Evolutionary conservation across 805 yeast species (phyloP).

Genomic region (Cyberlindnera maclurae): DNA sequence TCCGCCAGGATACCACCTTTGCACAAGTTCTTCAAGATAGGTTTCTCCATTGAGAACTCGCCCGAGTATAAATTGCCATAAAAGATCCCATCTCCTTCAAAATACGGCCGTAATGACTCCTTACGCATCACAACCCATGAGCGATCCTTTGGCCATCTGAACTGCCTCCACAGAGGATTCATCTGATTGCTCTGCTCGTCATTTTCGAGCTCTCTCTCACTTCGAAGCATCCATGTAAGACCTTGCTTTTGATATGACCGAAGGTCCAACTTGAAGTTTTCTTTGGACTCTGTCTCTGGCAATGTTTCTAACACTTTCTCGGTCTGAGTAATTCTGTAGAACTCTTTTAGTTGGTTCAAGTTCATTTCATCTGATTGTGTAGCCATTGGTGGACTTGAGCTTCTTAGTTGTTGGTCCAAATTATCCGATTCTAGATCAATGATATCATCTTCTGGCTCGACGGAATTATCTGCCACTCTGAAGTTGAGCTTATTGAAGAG

Average conservation of each 20-base stretch:
- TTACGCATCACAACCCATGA: conserved; percentile 30
- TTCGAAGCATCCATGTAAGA: conserved; percentile 79
- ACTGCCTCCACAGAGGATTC: conserved; percentile 84
- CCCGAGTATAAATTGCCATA: conserved; percentile 79
- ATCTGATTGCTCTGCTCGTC: conserved; percentile 37
- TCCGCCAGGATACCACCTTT: conserved; percentile 90
- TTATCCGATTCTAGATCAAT: conserved; percentile 32
- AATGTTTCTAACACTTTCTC: conserved; percentile 46
- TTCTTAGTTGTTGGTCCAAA: conserved; percentile 6
- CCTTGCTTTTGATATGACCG: conserved; percentile 82
- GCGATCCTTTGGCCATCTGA: conserved; percentile 60
- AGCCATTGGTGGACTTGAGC: conserved; percentile 8
- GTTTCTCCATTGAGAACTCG: conserved; percentile 62
- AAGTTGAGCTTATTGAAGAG: conserved; percentile 47
- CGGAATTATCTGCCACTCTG: conserved; percentile 15
- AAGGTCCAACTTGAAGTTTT: conserved; percentile 48
- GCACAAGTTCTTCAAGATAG: conserved; percentile 51
- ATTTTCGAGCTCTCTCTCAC: conserved; percentile 56
- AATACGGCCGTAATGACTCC: conserved; percentile 7
- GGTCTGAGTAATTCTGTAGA: conserved; percentile 68
- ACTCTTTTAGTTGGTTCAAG: conserved; percentile 65
- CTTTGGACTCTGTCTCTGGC: conserved; percentile 50
- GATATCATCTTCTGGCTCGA: conserved; percentile 21
- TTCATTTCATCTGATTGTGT: conserved; percentile 36
- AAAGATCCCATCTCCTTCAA: conserved; percentile 31